Evolutionary conservation across 1,284 basidiomycete genomes (phyloP).

Genomic region (Cryptococcus hybrid): DNA sequence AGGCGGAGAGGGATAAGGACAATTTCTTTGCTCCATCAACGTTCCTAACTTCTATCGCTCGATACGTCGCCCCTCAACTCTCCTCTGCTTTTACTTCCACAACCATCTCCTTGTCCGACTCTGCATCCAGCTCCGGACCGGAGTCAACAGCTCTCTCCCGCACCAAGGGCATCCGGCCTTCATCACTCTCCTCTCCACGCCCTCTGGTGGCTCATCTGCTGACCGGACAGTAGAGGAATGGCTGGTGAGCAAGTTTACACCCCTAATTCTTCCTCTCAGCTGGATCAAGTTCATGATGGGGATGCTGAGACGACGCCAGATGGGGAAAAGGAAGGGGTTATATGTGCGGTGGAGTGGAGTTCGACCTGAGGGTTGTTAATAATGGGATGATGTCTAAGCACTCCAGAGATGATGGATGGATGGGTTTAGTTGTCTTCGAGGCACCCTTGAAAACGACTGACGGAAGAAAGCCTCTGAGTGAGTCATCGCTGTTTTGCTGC

Average conservation of each 20-base stretch:
- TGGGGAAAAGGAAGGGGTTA: slow-evolving; percentile 7
- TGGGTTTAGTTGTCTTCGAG: slow-evolving; percentile 35
- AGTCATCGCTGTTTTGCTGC: slow-evolving; percentile 4
- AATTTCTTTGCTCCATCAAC: slow-evolving; percentile 29
- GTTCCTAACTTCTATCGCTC: slow-evolving; percentile 30
- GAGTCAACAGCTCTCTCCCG: not conserved
- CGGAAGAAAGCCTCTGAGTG: slow-evolving; percentile 10
- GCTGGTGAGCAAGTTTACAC: slow-evolving; percentile 33
- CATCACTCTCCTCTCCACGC: slow-evolving; percentile 22
- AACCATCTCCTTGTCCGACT: not conserved
- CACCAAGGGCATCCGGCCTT: not conserved
- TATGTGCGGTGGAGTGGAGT: slow-evolving; percentile 19
- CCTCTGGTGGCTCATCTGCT: slow-evolving; percentile 21
- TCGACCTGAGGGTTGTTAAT: slow-evolving; percentile 13
- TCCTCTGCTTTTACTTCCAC: slow-evolving; percentile 1
- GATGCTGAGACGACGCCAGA: not conserved
- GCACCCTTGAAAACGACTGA: slow-evolving; percentile 21
- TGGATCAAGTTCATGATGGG: too few species aligned
- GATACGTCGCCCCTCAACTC: slow-evolving; percentile 28
- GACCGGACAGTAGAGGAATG: slow-evolving; percentile 24
- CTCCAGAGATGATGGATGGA: slow-evolving; percentile 7
- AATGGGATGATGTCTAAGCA: slow-evolving; percentile 12
- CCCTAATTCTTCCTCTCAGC: not conserved
- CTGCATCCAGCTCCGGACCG: too few species aligned
- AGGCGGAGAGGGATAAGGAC: slow-evolving; percentile 26